Conservation (phyloP, 1,284 basidiomycete species). For the Thelephora terrestris region DNA sequence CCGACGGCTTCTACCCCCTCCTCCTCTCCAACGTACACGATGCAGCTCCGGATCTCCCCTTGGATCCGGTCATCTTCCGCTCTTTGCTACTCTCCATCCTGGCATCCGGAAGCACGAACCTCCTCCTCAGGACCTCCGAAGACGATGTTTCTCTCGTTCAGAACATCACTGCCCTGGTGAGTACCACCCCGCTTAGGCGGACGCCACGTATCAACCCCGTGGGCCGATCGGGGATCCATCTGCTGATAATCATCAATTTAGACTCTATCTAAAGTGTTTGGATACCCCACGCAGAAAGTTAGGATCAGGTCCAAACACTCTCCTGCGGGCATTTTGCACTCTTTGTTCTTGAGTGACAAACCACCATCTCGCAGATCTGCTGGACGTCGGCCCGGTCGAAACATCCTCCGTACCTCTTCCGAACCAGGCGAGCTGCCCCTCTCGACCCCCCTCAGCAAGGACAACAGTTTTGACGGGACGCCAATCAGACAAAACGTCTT, state of each 20-base stretch:
- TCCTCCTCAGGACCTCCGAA: constrained; percentile 50
- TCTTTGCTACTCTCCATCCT: constrained; percentile 56
- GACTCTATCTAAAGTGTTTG: constrained; percentile 52
- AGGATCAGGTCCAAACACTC: constrained; percentile 30
- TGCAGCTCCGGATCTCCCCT: constrained; percentile 33
- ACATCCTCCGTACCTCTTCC: not conserved
- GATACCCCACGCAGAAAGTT: constrained; percentile 44
- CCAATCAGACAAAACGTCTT: constrained; percentile 3
- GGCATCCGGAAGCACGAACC: constrained; percentile 33
- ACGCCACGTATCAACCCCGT: not conserved
- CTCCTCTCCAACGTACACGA: constrained; percentile 36
- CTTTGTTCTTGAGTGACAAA: constrained; percentile 10
- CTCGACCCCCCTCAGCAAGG: not conserved
- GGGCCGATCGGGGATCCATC: not conserved
- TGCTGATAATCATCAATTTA: constrained; percentile 17
- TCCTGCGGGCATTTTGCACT: constrained; percentile 7
- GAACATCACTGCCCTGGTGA: constrained; percentile 46
- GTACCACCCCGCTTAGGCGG: constrained; percentile 19
- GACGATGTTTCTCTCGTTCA: constrained; percentile 50
- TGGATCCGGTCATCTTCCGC: constrained; percentile 55
- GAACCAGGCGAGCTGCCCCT: not conserved
- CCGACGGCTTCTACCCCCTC: constrained; percentile 41
- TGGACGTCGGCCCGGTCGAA: not conserved
- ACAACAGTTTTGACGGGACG: not conserved
- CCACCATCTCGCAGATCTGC: constrained; percentile 5